These are phyloP conservation scores for Phalaenopsis aphrodite DNA, from an alignment of 106 monocot species.

Conservation along the genomic window DNA sequence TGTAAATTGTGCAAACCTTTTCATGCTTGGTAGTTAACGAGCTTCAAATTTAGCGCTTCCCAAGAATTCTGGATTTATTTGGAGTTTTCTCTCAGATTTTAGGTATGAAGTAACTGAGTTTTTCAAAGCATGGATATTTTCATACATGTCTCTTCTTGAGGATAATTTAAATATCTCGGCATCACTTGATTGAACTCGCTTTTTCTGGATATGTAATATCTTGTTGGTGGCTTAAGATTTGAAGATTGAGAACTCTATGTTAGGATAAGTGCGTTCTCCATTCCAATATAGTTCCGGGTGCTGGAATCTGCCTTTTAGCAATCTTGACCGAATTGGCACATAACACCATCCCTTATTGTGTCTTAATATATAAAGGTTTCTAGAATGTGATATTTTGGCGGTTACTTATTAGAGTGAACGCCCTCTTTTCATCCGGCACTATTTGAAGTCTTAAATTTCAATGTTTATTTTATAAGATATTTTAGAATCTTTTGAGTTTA, in stretches of 20 bases:
- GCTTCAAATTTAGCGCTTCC: neutral
- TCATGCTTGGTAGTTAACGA: neutral
- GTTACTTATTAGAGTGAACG: neutral
- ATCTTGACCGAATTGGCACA: neutral
- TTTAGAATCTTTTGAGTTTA: neutral
- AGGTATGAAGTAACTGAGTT: neutral
- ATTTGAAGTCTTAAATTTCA: conserved; percentile 1
- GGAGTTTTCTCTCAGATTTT: neutral
- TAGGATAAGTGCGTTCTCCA: neutral
- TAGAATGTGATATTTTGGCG: neutral
- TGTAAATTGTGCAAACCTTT: neutral
- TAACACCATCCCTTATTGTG: neutral
- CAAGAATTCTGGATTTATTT: neutral
- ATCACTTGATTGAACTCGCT: neutral
- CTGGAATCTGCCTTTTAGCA: neutral
- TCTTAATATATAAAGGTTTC: neutral
- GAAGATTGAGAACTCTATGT: neutral
- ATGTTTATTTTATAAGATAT: neutral
- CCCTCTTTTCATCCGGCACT: neutral
- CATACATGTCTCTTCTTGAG: neutral
- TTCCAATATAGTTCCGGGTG: neutral
- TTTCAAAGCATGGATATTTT: neutral
- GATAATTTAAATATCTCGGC: neutral
- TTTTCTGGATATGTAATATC: neutral
- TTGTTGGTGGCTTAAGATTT: neutral